A percentile compares a stretch with the other conserved stretches of the same genome.
These are phyloP conservation scores for Mycena alexandri DNA, from an alignment of 768 basidiomycete species.

Conservation along the genomic window DNA sequence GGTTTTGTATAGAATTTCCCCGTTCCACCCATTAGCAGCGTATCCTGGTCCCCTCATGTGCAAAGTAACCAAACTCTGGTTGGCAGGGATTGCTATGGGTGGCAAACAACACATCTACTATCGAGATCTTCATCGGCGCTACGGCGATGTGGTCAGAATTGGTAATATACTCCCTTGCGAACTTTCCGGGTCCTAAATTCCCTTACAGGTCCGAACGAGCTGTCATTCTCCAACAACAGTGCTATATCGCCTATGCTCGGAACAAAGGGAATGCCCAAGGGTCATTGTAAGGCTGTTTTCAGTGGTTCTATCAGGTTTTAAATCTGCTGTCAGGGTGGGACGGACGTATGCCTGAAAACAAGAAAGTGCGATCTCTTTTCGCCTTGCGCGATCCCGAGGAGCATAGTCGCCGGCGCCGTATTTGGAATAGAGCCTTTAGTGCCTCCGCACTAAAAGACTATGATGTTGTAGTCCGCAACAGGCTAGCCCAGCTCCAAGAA, in stretches of 20 bases:
- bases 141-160: conserved; percentile 52
- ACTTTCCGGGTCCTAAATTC: background rate
- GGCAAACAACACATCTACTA: conserved; percentile 46
- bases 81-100: conserved; percentile 29
- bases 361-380: conserved; percentile 49
- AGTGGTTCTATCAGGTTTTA: conserved; percentile 16
- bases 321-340: conserved; percentile 60
- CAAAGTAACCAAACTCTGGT: conserved; percentile 48
- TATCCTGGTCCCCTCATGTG: conserved; percentile 49
- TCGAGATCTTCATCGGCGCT: conserved; percentile 45
- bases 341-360: conserved; percentile 58
- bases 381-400: conserved; percentile 55
- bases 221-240: conserved; percentile 22
- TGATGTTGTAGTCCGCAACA: conserved; percentile 50
- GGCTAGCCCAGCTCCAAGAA: conserved; percentile 58
- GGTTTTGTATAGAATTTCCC: conserved; percentile 48
- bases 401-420: conserved; percentile 58
- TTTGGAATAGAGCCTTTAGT: conserved; percentile 66
- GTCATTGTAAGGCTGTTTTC: conserved; percentile 58
- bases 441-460: conserved; percentile 61
- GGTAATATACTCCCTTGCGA: conserved; percentile 38
- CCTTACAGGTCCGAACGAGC: conserved; percentile 29
- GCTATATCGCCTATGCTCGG: conserved; percentile 22
- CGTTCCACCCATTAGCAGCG: conserved; percentile 50
- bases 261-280: conserved; percentile 65